Percentiles rank a stretch among this genome's conserved stretches.
Conservation (phyloP, 768 basidiomycete species). For the Neoboletus brunneissimus region DNA sequence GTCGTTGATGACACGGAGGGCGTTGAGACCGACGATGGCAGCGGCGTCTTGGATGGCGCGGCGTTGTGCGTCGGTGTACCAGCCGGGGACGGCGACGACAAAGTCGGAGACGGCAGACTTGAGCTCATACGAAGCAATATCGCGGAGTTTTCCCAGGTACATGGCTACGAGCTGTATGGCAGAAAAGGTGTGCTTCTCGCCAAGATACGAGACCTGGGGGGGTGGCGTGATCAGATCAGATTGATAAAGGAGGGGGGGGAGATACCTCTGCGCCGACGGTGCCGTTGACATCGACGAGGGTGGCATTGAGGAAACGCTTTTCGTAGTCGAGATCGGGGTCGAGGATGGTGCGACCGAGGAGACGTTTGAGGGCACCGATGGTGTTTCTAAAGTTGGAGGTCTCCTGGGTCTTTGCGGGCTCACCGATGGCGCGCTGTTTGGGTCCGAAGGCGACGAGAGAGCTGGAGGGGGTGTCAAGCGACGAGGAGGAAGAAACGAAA, state of each 20-base stretch:
- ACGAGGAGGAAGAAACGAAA: neutral
- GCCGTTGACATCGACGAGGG: constrained; percentile 80
- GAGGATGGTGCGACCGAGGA: constrained; percentile 75
- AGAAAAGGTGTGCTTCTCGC: constrained; percentile 75
- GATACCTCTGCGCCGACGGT: constrained; percentile 80
- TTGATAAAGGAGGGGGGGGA: constrained; percentile 3
- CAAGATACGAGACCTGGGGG: constrained; percentile 80
- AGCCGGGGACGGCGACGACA: constrained; percentile 94
- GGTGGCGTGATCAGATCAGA: constrained; percentile 6
- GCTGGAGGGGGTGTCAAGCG: constrained; percentile 40
- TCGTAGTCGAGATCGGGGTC: constrained; percentile 86
- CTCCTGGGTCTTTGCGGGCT: constrained; percentile 95
- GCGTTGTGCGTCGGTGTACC: constrained; percentile 94
- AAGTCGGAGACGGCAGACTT: constrained; percentile 85
- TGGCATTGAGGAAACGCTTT: constrained; percentile 88
- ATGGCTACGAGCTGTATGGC: constrained; percentile 89
- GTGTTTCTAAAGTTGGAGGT: constrained; percentile 99
- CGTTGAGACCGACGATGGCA: constrained; percentile 82
- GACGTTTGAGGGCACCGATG: constrained; percentile 86
- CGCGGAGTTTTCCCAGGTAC: constrained; percentile 88
- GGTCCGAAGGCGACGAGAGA: constrained; percentile 93
- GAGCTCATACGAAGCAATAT: constrained; percentile 82
- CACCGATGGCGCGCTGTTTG: constrained; percentile 89
- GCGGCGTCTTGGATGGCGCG: constrained; percentile 90
- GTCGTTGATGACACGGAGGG: constrained; percentile 95